These are phyloP conservation scores for Massarina eburnea DNA, from an alignment of 2,329 filamentous ascomycete species.

Conservation along the genomic window DNA sequence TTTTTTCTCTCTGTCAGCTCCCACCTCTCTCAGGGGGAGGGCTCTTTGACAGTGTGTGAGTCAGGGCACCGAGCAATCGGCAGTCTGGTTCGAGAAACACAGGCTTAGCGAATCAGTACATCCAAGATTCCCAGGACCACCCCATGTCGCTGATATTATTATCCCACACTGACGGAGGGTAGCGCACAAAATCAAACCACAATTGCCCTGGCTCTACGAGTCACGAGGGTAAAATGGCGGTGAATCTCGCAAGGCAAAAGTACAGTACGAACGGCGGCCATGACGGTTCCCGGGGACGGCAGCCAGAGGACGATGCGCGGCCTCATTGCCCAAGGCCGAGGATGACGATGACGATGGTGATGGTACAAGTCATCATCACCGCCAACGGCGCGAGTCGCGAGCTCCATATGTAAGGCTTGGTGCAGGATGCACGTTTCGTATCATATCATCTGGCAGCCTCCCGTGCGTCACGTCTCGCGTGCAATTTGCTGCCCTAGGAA, in stretches of 20 bases:
- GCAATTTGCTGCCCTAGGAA: conserved; percentile 35
- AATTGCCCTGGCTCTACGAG: conserved; percentile 28
- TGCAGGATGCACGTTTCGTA: conserved; percentile 31
- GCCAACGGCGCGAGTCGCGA: conserved; percentile 74
- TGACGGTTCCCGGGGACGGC: neutral
- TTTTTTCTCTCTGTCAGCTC: conserved; percentile 11
- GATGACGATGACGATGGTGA: conserved; percentile 18
- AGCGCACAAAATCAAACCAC: conserved; percentile 22
- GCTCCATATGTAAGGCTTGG: conserved; percentile 46
- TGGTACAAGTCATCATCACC: conserved; percentile 22
- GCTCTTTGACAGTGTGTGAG: conserved; percentile 24
- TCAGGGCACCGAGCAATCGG: conserved; percentile 26
- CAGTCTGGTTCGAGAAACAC: conserved; percentile 28
- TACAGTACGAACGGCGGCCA: neutral
- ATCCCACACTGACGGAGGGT: neutral
- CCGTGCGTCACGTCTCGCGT: conserved; percentile 22
- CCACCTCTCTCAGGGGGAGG: conserved; percentile 26
- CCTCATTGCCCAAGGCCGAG: too few species aligned
- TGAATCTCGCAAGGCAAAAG: conserved; percentile 17
- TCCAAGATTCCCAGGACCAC: neutral
- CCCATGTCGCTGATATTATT: conserved; percentile 11
- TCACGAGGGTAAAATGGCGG: conserved; percentile 32
- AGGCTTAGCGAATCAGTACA: conserved; percentile 22
- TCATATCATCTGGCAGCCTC: conserved; percentile 13
- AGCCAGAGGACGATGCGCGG: neutral